Base-by-base conservation (phyloP, 164 flowering plant genomes). In the Vitis riparia region DNA sequence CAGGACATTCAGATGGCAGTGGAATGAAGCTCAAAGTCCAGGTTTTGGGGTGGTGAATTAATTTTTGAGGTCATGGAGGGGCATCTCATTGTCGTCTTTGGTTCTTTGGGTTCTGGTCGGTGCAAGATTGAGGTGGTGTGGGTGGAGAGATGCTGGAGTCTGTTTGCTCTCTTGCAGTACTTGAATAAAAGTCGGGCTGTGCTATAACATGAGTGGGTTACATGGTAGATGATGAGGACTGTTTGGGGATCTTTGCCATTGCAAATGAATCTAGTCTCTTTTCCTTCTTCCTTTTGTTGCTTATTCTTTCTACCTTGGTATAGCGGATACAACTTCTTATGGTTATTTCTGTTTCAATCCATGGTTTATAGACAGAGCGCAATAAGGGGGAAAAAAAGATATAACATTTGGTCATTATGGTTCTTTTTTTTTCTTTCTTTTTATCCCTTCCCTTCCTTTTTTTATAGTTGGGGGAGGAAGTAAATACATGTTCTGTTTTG, bases 1-100 rank as follows among this genome's bases (percentile, higher is more conserved):
- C 78, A 75, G 78, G 65, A 55, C 49, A 27, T 8, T 29, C 13
- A 8, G 52, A 56, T 51, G 48, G 59, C 14, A 17, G 58, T 56
- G 68, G 64, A 63, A 52, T 56, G 68, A 69, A 68, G 72, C 63
- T 56, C 51, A 53, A 60, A 62, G 74, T 75, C 73, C 62, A 68
- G 60, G 68, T 55, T 63, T 23, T 64, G 23, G 66, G 69, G 51
- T 44, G 53, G 63, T 23, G 62, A 9, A 65, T 32, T 69, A 12
- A 30, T 55, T 13, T 16, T 76, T 62, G 30, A 37, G 30, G 63
- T 56, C 52, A 5, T 53, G 56, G 56, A 13, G 23, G 48, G 57
- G 62, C 30, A 13, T 70, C 49, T 37, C 37, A 17, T 37, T 10
- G 71, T 67, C 44, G 66, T 56, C 62, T 51, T n/a, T 13, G 58